phyloP scores from a whole-genome alignment of 2,329 filamentous ascomycete species.

The Fusarium xylarioides region DNA sequence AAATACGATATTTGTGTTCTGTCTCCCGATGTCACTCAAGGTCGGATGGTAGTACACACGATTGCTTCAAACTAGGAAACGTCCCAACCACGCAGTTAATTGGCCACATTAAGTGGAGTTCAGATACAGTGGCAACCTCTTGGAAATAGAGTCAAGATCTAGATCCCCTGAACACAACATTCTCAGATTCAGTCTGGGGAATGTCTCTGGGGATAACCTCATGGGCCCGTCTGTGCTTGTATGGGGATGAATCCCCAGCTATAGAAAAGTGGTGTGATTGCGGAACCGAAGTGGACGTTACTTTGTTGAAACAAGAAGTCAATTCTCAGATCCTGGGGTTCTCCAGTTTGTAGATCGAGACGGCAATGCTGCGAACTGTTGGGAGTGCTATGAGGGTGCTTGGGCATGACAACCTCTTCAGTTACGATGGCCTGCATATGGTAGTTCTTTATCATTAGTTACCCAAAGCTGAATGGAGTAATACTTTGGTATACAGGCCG shows the following conservation, averaged over 20 bases:
- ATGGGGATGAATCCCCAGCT: constrained; percentile 7
- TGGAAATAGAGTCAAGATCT: neutral
- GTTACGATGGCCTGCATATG: neutral
- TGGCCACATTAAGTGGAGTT: constrained; percentile 1
- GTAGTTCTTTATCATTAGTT: neutral
- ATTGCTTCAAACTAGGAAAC: neutral
- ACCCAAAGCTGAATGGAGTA: rapidly evolving
- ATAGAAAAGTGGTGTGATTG: constrained; percentile 22
- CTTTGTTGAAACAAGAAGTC: neutral
- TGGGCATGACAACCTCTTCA: neutral
- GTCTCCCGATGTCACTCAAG: neutral
- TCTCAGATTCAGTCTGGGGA: neutral
- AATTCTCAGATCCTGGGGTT: neutral
- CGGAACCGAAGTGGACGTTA: neutral
- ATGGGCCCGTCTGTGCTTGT: constrained; percentile 8
- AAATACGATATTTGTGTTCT: neutral
- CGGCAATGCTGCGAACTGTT: neutral
- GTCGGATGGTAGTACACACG: neutral
- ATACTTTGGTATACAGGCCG: neutral
- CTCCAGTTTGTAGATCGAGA: no score
- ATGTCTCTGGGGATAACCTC: constrained; percentile 29
- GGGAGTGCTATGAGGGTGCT: neutral
- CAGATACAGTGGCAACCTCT: neutral
- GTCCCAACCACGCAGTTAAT: neutral
- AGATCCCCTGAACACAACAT: neutral